A percentile compares a stretch with the other conserved stretches of the same genome.
These are phyloP conservation scores for Mycena pura DNA, from an alignment of 768 basidiomycete genomes.

Conservation along the genomic window DNA sequence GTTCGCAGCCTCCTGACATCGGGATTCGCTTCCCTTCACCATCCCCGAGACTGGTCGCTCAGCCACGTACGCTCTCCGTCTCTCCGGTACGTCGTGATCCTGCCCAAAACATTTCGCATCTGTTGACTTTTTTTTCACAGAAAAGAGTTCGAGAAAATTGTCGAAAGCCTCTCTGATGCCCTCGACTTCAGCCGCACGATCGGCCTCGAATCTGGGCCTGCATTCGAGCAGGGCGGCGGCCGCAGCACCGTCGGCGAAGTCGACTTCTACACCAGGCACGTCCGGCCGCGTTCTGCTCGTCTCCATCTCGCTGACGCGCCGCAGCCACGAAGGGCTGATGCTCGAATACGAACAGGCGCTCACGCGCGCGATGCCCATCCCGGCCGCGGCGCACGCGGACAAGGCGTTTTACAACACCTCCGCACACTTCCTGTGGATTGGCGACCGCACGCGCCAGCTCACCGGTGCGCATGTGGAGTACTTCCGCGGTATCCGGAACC, in stretches of 20 bases:
- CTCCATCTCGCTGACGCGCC: neutral
- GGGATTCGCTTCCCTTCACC: conserved; percentile 92
- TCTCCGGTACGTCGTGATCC: conserved; percentile 58
- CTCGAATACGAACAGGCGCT: conserved; percentile 92
- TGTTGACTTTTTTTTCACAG: conserved; percentile 41
- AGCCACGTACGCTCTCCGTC: conserved; percentile 87
- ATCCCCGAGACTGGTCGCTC: conserved; percentile 92
- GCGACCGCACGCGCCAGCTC: conserved; percentile 92
- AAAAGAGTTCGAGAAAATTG: conserved; percentile 84
- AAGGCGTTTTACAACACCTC: conserved; percentile 85
- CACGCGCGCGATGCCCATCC: conserved; percentile 70
- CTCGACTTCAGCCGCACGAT: conserved; percentile 93
- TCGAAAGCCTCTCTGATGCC: conserved; percentile 85
- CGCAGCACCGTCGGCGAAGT: conserved; percentile 82
- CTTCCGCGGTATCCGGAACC: conserved; percentile 90
- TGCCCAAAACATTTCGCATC: neutral
- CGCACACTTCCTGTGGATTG: conserved; percentile 96
- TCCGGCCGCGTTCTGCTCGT: no score
- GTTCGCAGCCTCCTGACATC: conserved; percentile 87
- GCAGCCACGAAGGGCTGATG: conserved; percentile 91
- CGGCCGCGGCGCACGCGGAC: conserved; percentile 29
- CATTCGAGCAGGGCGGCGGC: conserved; percentile 77
- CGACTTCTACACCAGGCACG: conserved; percentile 89
- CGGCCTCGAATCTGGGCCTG: conserved; percentile 66
- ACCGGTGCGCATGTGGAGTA: conserved; percentile 96